Base-by-base conservation (phyloP, 2,329 filamentous ascomycete species). In the Epichloe glyceriae region DNA sequence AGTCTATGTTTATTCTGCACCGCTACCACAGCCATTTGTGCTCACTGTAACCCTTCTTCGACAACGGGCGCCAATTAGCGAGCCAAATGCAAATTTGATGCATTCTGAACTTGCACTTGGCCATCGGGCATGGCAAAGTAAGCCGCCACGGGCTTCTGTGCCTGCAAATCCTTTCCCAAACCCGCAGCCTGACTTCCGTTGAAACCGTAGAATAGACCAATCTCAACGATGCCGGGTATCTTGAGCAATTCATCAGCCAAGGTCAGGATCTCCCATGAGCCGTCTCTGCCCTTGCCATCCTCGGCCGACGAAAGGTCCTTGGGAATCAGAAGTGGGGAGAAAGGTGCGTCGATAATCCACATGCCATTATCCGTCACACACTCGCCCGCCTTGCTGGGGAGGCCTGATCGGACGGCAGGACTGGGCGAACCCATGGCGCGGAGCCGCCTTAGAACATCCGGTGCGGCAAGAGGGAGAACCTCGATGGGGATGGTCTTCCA, bases 401-500 rank as follows among this genome's bases (percentile, higher is more conserved):
- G 72, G 22, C 86, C 86, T 53, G 82, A 78, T 50, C 93, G 80
- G 50, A 97, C 75, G 35, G 72, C 72, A 2, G 93, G 86, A 49
- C 80, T 72, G 44, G 78, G 69, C 43, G 85, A 85, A 38, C 93
- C 93, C 53, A 98, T 76, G 35, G 75, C 73, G 50, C 74, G 74
- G 35, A 98, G 79, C 54, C 84, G 82, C 53, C 73, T 72, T 53
- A 94, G 78, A 17, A 97, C 88, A 55, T 83, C 82, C 54, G 83
- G 80, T 30, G 86, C 86, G 41, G 89, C 83, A 56, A 93, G 79
- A 20, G 91, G 93, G 35, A 90, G 85, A 46, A 98, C 88, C 69
- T 98, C 93, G 59, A 98, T 90, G 20, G 93, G 93, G 52, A 98
- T 88, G 22, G 79, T 74, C 59, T 87, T 85, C 89, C 91, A 98